Percentiles rank a stretch among this genome's conserved stretches.
Evolutionary conservation across 768 basidiomycete species (phyloP).

Genomic region (Mrakia gelida): DNA sequence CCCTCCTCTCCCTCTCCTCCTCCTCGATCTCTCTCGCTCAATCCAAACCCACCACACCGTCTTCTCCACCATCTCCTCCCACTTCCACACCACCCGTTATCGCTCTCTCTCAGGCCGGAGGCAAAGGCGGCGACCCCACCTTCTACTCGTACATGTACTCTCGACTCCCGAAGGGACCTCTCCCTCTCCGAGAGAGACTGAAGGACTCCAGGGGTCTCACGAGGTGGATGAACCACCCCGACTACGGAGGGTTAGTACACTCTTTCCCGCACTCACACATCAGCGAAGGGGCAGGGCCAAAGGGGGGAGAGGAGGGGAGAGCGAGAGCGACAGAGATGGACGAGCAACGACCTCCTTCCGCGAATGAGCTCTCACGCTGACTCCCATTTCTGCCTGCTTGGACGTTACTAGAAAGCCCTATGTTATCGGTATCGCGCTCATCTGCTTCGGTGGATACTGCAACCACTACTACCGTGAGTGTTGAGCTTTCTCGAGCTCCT

Average conservation of each 20-base stretch:
- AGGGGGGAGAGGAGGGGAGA: neutral
- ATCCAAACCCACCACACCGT: too few species aligned
- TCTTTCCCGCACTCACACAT: too few species aligned
- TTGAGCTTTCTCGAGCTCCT: neutral
- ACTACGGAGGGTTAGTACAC: neutral
- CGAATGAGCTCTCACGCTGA: neutral
- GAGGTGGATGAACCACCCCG: neutral
- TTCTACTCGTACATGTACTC: constrained; percentile 17
- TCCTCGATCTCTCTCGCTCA: neutral
- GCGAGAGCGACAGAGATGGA: too few species aligned
- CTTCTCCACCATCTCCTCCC: neutral
- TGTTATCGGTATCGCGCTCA: too few species aligned
- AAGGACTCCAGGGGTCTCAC: neutral
- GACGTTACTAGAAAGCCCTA: too few species aligned
- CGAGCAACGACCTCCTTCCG: neutral
- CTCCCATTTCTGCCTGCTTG: too few species aligned
- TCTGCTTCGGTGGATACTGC: too few species aligned
- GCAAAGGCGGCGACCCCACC: constrained; percentile 12
- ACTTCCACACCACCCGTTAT: too few species aligned
- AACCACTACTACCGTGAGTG: too few species aligned
- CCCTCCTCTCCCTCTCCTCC: neutral
- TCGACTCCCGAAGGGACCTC: constrained; percentile 14
- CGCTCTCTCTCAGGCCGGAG: neutral
- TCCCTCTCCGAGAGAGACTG: neutral
- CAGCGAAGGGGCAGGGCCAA: too few species aligned